These are phyloP conservation scores for Macrophomina pseudophaseolina DNA, from an alignment of 2,329 filamentous ascomycete genomes.

Conservation along the genomic window DNA sequence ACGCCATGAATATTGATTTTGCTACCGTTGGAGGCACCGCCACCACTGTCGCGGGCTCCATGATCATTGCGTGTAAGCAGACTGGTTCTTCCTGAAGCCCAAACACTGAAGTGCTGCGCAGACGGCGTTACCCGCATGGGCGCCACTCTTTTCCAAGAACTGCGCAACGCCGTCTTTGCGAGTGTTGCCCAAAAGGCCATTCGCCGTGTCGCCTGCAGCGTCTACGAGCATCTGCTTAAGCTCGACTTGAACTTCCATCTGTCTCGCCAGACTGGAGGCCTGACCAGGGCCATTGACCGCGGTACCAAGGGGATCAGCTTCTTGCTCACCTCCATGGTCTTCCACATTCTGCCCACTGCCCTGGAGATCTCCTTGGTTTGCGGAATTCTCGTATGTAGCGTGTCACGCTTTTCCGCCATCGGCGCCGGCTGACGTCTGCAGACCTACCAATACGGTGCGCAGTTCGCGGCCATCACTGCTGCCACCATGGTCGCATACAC, in stretches of 20 bases:
- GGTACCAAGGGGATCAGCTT: slow-evolving; percentile 99
- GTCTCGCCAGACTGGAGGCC: slow-evolving; percentile 88
- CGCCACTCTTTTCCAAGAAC: slow-evolving; percentile 86
- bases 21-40: slow-evolving; percentile 85
- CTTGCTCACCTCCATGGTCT: slow-evolving; percentile 95
- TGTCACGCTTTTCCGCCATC: neutral
- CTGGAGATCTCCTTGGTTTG: slow-evolving; percentile 95
- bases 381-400: slow-evolving; percentile 71
- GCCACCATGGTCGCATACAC: slow-evolving; percentile 92
- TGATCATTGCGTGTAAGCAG: slow-evolving; percentile 80
- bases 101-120: slow-evolving; percentile 38
- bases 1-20: slow-evolving; percentile 96
- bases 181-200: slow-evolving; percentile 98
- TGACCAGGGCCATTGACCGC: slow-evolving; percentile 92
- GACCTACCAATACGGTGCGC: slow-evolving; percentile 91
- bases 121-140: slow-evolving; percentile 87
- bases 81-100: neutral
- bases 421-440: slow-evolving; percentile 33
- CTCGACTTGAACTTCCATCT: slow-evolving; percentile 95
- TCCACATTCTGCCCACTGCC: slow-evolving; percentile 92
- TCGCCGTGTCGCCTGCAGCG: slow-evolving; percentile 84
- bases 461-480: slow-evolving; percentile 90
- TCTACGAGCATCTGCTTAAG: slow-evolving; percentile 86
- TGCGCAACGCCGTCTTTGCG: slow-evolving; percentile 95
- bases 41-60: slow-evolving; percentile 84